Percentiles rank a stretch among this genome's conserved stretches.
Conservation (phyloP, 306 rosid species). For the Inga leiocalycina region DNA sequence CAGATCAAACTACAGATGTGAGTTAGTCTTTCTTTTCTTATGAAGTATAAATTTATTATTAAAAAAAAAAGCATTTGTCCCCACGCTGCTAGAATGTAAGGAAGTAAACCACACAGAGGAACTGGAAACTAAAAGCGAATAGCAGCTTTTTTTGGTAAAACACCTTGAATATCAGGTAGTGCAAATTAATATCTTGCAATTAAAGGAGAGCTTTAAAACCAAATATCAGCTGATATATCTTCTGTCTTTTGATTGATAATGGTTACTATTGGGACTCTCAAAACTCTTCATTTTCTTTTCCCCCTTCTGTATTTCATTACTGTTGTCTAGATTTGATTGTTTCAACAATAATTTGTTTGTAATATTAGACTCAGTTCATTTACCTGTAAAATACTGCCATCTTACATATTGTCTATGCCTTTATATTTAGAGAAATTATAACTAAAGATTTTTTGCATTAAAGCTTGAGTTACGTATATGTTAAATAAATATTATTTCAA, state of each 20-base stretch:
- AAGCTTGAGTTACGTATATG: background rate
- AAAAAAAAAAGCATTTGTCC: background rate
- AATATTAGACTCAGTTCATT: too few species aligned
- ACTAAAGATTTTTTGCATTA: background rate
- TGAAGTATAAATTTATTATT: background rate
- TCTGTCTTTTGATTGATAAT: conserved; percentile 3
- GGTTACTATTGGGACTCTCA: background rate
- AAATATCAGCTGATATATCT: conserved; percentile 17
- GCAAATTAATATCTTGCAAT: conserved; percentile 15
- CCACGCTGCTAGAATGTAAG: background rate
- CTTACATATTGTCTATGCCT: background rate
- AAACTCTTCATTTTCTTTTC: background rate
- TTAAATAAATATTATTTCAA: conserved; percentile 1
- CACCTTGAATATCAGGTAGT: background rate
- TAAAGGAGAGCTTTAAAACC: conserved; percentile 1
- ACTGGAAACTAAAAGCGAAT: background rate
- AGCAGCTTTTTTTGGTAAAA: background rate
- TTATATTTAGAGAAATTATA: background rate
- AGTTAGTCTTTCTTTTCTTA: conserved; percentile 40
- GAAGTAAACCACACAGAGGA: background rate
- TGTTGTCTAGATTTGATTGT: background rate
- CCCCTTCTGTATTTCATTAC: background rate
- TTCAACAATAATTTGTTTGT: background rate
- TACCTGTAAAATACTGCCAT: background rate
- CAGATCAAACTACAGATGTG: conserved; percentile 76